A percentile compares a stretch with the other conserved stretches of the same genome.
phyloP scores from a whole-genome alignment of 1,139 yeast genomes.

The Sugiyamaella japonica region DNA sequence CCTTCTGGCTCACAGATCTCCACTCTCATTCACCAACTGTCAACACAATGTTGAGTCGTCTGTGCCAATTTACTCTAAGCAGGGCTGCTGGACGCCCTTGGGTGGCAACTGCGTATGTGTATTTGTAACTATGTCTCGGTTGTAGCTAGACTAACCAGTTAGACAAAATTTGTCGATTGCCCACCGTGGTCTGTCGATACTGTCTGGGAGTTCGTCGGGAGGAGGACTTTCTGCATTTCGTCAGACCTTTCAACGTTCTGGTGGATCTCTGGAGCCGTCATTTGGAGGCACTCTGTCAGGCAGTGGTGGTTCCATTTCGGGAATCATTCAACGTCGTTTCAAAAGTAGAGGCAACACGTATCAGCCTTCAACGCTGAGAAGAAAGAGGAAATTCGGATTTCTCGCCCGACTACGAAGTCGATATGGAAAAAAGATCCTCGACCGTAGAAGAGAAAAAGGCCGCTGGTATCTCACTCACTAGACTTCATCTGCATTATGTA shows the following conservation, averaged over 20 bases:
- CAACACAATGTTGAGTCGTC: constrained; percentile 5
- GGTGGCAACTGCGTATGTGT: background rate
- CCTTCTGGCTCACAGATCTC: background rate
- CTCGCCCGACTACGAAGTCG: constrained; percentile 81
- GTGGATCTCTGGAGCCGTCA: constrained; percentile 10
- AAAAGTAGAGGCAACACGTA: constrained; percentile 90
- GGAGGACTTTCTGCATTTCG: constrained; percentile 10
- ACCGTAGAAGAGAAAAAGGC: constrained; percentile 81
- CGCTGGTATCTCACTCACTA: constrained; percentile 90
- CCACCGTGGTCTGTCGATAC: constrained; percentile 12
- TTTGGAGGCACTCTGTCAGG: constrained; percentile 21
- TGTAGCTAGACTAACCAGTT: background rate
- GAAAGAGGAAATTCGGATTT: constrained; percentile 90
- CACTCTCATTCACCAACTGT: background rate
- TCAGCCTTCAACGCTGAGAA: constrained; percentile 87
- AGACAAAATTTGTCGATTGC: background rate
- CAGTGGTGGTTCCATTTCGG: constrained; percentile 28
- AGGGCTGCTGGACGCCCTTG: background rate
- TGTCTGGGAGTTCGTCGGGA: constrained; percentile 8
- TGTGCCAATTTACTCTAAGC: background rate
- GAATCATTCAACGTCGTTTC: constrained; percentile 52
- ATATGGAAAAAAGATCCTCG: constrained; percentile 75
- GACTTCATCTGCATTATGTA: background rate
- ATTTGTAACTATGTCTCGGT: no score
- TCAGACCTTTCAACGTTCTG: constrained; percentile 8